These are phyloP conservation scores for Debaryomyces hansenii DNA, from an alignment of 805 yeast species.

Conservation along the genomic window DNA sequence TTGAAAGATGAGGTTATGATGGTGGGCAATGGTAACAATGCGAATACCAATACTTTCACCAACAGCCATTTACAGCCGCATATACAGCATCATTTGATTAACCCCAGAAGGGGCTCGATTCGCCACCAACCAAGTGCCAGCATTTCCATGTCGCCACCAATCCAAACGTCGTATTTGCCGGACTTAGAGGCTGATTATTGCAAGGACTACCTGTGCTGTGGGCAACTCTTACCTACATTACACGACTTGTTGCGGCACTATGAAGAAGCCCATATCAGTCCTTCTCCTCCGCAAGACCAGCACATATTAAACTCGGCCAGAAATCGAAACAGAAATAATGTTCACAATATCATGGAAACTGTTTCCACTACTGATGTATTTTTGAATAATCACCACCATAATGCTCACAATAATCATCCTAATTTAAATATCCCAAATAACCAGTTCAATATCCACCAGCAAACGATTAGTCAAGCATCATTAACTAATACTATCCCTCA, in stretches of 20 bases:
- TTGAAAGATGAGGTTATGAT: conserved; percentile 87
- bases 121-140: conserved; percentile 24
- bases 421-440: conserved; percentile 17
- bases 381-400: conserved; percentile 45
- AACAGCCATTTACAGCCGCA: conserved; percentile 14
- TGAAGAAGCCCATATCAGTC: conserved; percentile 88
- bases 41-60: not conserved
- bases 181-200: conserved; percentile 95
- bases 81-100: conserved; percentile 21
- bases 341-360: conserved; percentile 73
- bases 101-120: conserved; percentile 40
- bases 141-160: conserved; percentile 60
- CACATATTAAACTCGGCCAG: conserved; percentile 31
- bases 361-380: conserved; percentile 94
- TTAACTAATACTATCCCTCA: conserved; percentile 6
- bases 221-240: conserved; percentile 84
- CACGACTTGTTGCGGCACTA: conserved; percentile 93
- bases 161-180: conserved; percentile 78
- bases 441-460: conserved; percentile 25
- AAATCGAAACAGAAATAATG: conserved; percentile 37
- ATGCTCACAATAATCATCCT: conserved; percentile 13
- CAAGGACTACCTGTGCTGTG: conserved; percentile 95
- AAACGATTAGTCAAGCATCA: conserved; percentile 17
- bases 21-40: conserved; percentile 20
- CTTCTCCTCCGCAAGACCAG: conserved; percentile 46